Base-by-base conservation (phyloP, 805 yeast genomes). In the Saccharomycopsis javanensis region DNA sequence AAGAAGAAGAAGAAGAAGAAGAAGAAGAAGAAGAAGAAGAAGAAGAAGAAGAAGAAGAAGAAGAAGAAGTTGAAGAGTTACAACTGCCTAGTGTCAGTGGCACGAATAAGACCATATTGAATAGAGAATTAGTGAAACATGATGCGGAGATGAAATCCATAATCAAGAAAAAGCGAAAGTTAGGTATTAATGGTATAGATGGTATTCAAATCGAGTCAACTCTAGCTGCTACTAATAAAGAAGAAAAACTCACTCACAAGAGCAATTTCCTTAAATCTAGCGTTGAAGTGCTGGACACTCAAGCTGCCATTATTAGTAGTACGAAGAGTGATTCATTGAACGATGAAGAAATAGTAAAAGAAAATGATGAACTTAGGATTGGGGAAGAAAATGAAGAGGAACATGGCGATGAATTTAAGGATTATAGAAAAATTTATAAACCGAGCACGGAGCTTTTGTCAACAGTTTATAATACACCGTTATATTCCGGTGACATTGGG, bases 401-500 rank as follows among this genome's bases (percentile, higher is more conserved):
- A 25, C 55, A 54, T 18, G 62, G 53, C 27, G 57, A 38, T 33
- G 71, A 71, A 38, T 69, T 66, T 50, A 60, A 60, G 38, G 66
- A 65, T 31, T 67, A 37, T 42, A 74, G 72, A 27, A 63, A 60
- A 20, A 61, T 64, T 7, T 85, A 78, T 64, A 72, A 73, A 56
- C 88, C 95, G 0, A 61, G 62, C 1, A 71, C 77, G 2, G 76
- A 67, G 1, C 57, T 61, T 3, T 89, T 92, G 1, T 60, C 66
- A 13, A 77, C 89, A 0, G 89, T 85, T 1, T 81, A 73, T 57
- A 66, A 69, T 3, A 60, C 61, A 13, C 61, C 61, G 4, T 7
- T 2, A 23, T 23, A 42, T 23, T 42, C 18, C 15, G 16, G 48
- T 42, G 28, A 20, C n/a, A 64, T 69, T 34, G 81, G 79, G 50